Conservation (phyloP, 2,329 filamentous ascomycete genomes). For the Aspergillus uvarum region DNA sequence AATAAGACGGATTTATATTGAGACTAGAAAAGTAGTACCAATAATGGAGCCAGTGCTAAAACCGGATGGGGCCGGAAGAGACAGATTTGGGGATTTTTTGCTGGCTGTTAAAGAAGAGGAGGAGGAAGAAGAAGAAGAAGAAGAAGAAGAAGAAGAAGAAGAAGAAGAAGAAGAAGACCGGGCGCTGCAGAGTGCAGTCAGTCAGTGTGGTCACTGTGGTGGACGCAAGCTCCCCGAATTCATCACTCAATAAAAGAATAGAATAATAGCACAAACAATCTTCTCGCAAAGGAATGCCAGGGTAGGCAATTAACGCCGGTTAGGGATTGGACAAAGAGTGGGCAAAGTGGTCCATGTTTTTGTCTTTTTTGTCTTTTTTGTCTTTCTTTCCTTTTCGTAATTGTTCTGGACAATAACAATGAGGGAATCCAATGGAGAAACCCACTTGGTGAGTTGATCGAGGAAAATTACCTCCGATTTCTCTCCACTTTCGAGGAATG, state of each 20-base stretch:
- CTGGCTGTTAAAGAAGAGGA: too few species aligned
- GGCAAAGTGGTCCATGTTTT: neutral
- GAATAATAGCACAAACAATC: neutral
- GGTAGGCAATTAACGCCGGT: neutral
- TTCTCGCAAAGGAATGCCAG: neutral
- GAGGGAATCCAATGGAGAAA: neutral
- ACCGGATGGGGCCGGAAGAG: neutral
- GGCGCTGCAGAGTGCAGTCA: neutral
- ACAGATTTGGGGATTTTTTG: neutral
- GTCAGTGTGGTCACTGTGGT: neutral
- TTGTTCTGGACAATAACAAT: neutral
- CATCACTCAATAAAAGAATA: neutral
- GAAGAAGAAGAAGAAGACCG: too few species aligned
- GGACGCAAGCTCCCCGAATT: neutral
- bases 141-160: too few species aligned
- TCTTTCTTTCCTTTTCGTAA: neutral
- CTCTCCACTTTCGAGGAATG: neutral
- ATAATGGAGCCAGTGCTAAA: neutral
- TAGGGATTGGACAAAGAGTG: neutral
- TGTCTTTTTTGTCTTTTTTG: neutral
- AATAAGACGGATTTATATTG: neutral
- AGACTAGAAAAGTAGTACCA: neutral
- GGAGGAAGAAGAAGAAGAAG: too few species aligned
- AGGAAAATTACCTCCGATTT: neutral
- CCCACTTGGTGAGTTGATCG: neutral